These are phyloP conservation scores for Afroboletus lepidellus DNA, from an alignment of 1,284 basidiomycete species.

Conservation along the genomic window DNA sequence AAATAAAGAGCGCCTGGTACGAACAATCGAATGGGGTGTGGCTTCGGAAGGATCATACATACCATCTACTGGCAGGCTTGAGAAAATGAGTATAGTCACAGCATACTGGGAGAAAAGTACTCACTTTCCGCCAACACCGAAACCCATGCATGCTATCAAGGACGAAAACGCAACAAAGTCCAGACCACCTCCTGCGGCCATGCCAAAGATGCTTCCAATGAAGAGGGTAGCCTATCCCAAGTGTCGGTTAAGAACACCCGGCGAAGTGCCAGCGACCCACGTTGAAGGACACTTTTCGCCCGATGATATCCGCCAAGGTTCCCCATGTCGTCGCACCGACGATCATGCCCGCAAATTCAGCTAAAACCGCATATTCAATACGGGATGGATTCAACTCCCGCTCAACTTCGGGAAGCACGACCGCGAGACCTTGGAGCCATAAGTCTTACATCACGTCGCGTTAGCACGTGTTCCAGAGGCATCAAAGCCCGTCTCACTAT, in stretches of 20 bases:
- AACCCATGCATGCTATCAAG: constrained; percentile 52
- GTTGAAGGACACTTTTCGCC: constrained; percentile 56
- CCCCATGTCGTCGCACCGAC: constrained; percentile 59
- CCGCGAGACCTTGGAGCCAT: constrained; percentile 55
- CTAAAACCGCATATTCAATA: constrained; percentile 51
- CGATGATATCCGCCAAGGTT: constrained; percentile 47
- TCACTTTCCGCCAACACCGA: constrained; percentile 60
- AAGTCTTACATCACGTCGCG: constrained; percentile 37
- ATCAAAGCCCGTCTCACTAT: constrained; percentile 38
- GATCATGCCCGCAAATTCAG: constrained; percentile 58
- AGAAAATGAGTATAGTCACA: neutral
- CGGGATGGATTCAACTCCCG: constrained; percentile 44
- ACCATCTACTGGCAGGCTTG: constrained; percentile 55
- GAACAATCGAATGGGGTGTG: neutral
- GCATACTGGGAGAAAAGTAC: constrained; percentile 7
- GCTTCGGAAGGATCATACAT: constrained; percentile 4
- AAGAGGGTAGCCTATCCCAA: constrained; percentile 48
- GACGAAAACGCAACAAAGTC: constrained; percentile 52
- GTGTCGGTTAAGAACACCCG: neutral
- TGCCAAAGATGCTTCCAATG: constrained; percentile 57
- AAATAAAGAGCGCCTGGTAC: constrained; percentile 50
- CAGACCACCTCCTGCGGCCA: constrained; percentile 53
- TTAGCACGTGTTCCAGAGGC: constrained; percentile 18
- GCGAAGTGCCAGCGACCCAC: constrained; percentile 18
- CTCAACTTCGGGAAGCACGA: constrained; percentile 48